A percentile compares a stretch with the other conserved stretches of the same genome.
phyloP scores from a whole-genome alignment of 805 yeast species.

The Candida endomychidarum region DNA sequence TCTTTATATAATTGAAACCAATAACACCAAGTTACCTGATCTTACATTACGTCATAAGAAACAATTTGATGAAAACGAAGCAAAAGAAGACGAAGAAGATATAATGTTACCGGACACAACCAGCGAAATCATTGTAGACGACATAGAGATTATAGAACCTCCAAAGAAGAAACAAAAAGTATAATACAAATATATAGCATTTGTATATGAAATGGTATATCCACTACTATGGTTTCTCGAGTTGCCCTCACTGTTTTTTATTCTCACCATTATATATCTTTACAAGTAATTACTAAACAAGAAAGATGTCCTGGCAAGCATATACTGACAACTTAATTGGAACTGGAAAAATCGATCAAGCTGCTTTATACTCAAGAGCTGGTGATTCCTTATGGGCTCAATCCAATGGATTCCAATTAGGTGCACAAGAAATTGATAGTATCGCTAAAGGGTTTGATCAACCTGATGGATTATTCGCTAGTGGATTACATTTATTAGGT shows the following conservation, averaged over 20 bases:
- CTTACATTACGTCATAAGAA: constrained; percentile 19
- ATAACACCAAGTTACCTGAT: constrained; percentile 13
- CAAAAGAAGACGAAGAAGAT: constrained; percentile 8
- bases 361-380: constrained; percentile 89
- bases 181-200: neutral
- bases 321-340: constrained; percentile 91
- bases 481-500: constrained; percentile 82
- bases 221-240: neutral
- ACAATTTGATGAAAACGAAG: neutral
- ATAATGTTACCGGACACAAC: neutral
- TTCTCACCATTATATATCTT: neutral
- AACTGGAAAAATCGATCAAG: constrained; percentile 86
- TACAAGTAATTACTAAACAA: neutral
- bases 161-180: constrained; percentile 19
- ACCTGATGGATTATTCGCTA: constrained; percentile 75
- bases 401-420: constrained; percentile 63
- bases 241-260: constrained; percentile 2
- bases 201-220: constrained; percentile 1
- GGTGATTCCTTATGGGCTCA: constrained; percentile 96
- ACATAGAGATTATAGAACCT: constrained; percentile 18
- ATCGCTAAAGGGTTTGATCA: constrained; percentile 80
- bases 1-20: constrained; percentile 42
- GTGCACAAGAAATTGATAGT: constrained; percentile 67
- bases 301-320: constrained; percentile 54
- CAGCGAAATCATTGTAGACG: constrained; percentile 2